Evolutionary conservation across 352 stramenopile genomes (phyloP).

Genomic region (Globisporangium nodosum): DNA sequence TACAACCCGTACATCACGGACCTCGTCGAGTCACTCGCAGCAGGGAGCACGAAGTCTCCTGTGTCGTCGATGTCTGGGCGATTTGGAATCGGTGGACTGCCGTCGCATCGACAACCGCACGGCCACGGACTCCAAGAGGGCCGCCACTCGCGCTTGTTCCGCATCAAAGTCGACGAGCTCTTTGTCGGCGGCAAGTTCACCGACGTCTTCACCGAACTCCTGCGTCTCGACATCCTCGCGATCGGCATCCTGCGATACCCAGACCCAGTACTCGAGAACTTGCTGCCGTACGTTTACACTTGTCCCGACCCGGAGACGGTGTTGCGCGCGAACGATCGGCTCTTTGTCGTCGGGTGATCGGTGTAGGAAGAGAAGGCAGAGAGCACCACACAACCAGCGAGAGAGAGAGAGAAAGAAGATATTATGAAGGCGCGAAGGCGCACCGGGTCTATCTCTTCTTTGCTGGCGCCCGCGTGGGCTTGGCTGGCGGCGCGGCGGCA

Average conservation of each 20-base stretch:
- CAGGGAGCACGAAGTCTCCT: constrained; percentile 15
- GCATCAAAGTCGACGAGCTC: constrained; percentile 28
- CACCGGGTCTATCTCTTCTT: constrained; percentile 34
- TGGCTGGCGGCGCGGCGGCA: constrained; percentile 13
- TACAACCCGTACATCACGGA: constrained; percentile 79
- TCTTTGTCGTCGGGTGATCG: constrained; percentile 51
- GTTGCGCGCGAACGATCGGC: constrained; percentile 40
- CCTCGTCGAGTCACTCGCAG: constrained; percentile 43
- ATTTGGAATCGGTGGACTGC: no score
- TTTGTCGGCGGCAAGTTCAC: constrained; percentile 38
- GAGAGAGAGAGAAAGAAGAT: neutral
- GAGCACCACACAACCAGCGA: neutral
- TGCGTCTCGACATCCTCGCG: constrained; percentile 35
- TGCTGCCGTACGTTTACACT: constrained; percentile 61
- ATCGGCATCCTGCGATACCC: constrained; percentile 45
- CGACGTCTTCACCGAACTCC: constrained; percentile 38
- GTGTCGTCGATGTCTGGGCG: neutral
- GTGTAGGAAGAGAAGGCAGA: neutral
- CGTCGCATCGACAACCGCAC: neutral
- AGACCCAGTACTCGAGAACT: constrained; percentile 36
- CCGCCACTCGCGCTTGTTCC: constrained; percentile 21
- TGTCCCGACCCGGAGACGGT: constrained; percentile 36
- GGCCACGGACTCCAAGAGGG: neutral
- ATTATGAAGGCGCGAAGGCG: neutral
- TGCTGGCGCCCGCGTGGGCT: constrained; percentile 26